Evolutionary conservation across 169 alveolate species (phyloP).

Genomic region (Plasmodium gaboni): DNA sequence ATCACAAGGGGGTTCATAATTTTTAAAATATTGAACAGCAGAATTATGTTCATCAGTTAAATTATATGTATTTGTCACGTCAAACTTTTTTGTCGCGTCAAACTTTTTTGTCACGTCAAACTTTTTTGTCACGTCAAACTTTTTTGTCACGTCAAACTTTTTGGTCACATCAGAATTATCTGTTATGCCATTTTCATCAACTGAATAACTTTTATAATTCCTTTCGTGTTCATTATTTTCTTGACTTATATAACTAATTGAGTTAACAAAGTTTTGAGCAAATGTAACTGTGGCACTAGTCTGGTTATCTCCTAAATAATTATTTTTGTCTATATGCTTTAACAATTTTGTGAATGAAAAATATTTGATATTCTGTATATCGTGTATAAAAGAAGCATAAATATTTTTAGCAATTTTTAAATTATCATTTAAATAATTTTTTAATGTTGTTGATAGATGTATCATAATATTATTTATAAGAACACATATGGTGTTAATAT

Average conservation of each 20-base stretch:
- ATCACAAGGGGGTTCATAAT: not conserved
- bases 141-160: not conserved
- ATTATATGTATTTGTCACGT: not conserved
- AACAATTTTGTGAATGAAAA: slow-evolving; percentile 38
- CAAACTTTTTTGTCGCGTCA: not conserved
- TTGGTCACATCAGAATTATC: not conserved
- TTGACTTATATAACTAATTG: slow-evolving; percentile 17
- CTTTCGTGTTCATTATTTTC: not conserved
- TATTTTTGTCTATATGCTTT: slow-evolving; percentile 35
- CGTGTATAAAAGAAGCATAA: slow-evolving; percentile 54
- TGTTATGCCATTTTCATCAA: not conserved
- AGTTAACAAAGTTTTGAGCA: slow-evolving; percentile 42
- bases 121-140: not conserved
- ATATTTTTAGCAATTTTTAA: slow-evolving; percentile 49
- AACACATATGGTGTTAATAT: slow-evolving; percentile 69
- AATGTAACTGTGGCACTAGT: slow-evolving; percentile 17
- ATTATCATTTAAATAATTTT: slow-evolving; percentile 35
- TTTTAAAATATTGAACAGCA: not conserved
- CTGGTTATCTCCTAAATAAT: slow-evolving; percentile 38
- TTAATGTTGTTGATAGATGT: slow-evolving; percentile 33
- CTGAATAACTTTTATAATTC: not conserved
- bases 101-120: not conserved
- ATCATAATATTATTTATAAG: slow-evolving; percentile 51
- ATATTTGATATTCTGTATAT: slow-evolving; percentile 17
- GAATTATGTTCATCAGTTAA: not conserved